Base-by-base conservation (phyloP, 192 early-diverging fungal species). In the Coemansia guatemalensis region DNA sequence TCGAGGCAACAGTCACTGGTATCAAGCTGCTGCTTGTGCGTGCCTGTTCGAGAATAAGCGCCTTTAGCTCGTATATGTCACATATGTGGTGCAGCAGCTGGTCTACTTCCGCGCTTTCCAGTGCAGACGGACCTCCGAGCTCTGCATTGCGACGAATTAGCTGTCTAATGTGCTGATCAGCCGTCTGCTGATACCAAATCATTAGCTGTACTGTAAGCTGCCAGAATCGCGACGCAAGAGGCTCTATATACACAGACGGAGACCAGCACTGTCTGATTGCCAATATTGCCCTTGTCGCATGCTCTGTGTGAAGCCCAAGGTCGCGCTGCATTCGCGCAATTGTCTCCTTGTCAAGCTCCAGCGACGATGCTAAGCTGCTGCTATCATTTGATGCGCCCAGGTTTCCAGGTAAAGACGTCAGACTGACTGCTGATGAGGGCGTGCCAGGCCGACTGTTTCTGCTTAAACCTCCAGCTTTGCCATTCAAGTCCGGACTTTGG, bases 121-220 rank as follows among this genome's bases (percentile, higher is more conserved):
- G 17, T 17, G 30, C 51, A 22, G 22, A 27, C 22, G 18, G 5
- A 18, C 53, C 48, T 11, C n/a, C 24, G 2, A 41, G 21, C 6
- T 48, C 53, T 3, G 51, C 9, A 25, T 48, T 62, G 25, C 44
- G 29, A 32, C 51, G 51, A 20, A 65, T 58, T 48, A 75, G 53
- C 49, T 57, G 63, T 27, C 35, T 33, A 8, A 75, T 27, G 7
- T 21, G n/a, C n/a, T 59, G 58, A 29, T 52, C 57, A 2, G 48
- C 32, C 20, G 60, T 32, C 5, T 63, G 59, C 29, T 53, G 33
- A 41, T 70, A 64, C 68, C 71, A 70, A 23, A 59, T 23, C 27
- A 71, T 26, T 5, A 80, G 49, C 61, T 80, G 77, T 2, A 80
- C 29, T 11, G 71, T 65, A 48, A 74, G 68, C 23, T 80, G 77